Base-by-base conservation (phyloP, 371 early-diverging fungal genomes). In the Nematocida ausubeli region DNA sequence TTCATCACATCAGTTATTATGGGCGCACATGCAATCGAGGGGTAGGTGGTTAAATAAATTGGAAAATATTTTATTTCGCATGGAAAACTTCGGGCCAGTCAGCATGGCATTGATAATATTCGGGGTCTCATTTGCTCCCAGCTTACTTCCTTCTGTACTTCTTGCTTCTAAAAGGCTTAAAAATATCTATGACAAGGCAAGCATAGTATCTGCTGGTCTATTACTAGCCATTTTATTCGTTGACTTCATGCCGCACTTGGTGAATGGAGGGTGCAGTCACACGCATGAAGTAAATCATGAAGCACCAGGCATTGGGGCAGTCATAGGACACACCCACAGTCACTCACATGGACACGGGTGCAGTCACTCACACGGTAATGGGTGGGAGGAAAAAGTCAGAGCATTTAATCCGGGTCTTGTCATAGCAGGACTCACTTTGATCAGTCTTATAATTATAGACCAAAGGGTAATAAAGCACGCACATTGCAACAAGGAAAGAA, bases 221-320 rank as follows among this genome's bases (percentile, higher is more conserved):
- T 34, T 85, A 24, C 68, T 85, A 44, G 75, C 81, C 0, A 81
- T 84, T 32, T 52, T 83, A 16, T 70, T 85, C 32, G 42, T 81
- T 26, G 84, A 84, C 49, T 79, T 85, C 60, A 84, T 83, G 22
- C 85, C 85, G 4, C 84, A 85, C 50, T 60, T 84, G 62, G 79
- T 80, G 12, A 24, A 60, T 22, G 79, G 72, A 32, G 64, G 60
- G 9, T 68, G 55, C 52, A 19, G 24, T 1, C 71, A 69, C 55
- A 7, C 40, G 14, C 60, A 50, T 24, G 67, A 19, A 3, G 9
- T 9, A 24, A 24, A 7, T 9, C 54, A 54, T 22, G 32, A 16
- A 14, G 52, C 30, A 22, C 14, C 14, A 1, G 32, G 34, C 24
- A 7, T 16, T 7, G 30, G 22, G 30, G 2, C 32, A 30, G 56